These are phyloP conservation scores for Boletellus emodensis DNA, from an alignment of 768 basidiomycete genomes.

Conservation along the genomic window DNA sequence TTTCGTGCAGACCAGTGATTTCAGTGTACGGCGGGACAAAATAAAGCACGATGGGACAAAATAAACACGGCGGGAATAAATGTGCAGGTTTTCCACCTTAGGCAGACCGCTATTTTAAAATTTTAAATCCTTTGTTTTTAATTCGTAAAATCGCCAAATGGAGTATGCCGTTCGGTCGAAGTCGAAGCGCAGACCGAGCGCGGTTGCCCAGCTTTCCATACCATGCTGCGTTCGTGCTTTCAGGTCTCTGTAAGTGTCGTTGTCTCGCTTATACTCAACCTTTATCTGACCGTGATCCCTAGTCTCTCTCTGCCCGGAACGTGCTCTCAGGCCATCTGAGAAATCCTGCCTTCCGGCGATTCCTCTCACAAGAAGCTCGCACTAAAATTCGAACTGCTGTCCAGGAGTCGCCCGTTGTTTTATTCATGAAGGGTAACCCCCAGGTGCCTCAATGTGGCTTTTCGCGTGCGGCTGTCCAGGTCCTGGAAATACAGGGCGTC, in stretches of 20 bases:
- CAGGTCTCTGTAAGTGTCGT: slow-evolving; percentile 13
- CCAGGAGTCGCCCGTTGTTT: slow-evolving; percentile 70
- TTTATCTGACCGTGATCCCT: neutral
- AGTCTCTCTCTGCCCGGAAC: slow-evolving; percentile 12
- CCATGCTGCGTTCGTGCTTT: slow-evolving; percentile 16
- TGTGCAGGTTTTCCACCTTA: too few species aligned
- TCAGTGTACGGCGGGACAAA: too few species aligned
- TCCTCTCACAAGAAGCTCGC: slow-evolving; percentile 60
- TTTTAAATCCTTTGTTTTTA: too few species aligned
- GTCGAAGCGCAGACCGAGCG: too few species aligned
- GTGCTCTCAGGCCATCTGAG: slow-evolving; percentile 4
- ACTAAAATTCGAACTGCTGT: slow-evolving; percentile 71
- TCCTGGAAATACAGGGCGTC: slow-evolving; percentile 51
- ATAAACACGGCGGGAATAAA: too few species aligned
- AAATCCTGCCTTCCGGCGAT: slow-evolving; percentile 33
- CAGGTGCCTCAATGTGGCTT: slow-evolving; percentile 72
- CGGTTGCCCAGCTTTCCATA: too few species aligned
- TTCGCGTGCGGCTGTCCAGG: slow-evolving; percentile 70
- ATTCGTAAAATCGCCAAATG: too few species aligned
- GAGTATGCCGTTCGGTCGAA: too few species aligned
- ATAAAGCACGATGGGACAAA: too few species aligned
- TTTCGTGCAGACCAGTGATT: too few species aligned
- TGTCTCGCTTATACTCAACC: too few species aligned
- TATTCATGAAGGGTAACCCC: slow-evolving; percentile 98
- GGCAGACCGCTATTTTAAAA: too few species aligned